These are phyloP conservation scores for Silene conica DNA, from an alignment of 148 eudicot genomes.

Conservation along the genomic window DNA sequence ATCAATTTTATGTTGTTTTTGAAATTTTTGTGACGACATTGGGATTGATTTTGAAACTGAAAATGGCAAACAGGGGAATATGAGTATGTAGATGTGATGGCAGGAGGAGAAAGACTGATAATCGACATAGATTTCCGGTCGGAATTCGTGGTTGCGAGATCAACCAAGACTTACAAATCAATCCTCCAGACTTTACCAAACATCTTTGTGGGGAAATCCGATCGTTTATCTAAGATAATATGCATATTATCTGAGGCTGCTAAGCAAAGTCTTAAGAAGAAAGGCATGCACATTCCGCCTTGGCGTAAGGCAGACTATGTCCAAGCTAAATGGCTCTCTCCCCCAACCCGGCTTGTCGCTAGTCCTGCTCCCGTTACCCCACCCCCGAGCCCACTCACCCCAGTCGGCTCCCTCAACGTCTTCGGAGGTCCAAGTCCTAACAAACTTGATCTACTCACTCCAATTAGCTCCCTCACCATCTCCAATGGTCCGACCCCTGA, in stretches of 20 bases:
- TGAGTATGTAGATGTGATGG: slow-evolving; percentile 72
- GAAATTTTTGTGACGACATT: not conserved
- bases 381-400: slow-evolving; percentile 24
- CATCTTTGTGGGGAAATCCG: slow-evolving; percentile 73
- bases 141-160: slow-evolving; percentile 80
- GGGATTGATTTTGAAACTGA: slow-evolving; percentile 11
- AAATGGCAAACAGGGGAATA: slow-evolving; percentile 58
- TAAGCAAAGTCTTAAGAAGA: slow-evolving; percentile 81
- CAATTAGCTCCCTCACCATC: not conserved
- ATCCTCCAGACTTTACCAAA: slow-evolving; percentile 64
- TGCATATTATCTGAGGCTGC: slow-evolving; percentile 69
- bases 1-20: too few species aligned
- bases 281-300: slow-evolving; percentile 89
- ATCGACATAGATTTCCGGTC: slow-evolving; percentile 85
- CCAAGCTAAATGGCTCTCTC: slow-evolving; percentile 79
- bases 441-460: not conserved
- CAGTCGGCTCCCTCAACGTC: not conserved
- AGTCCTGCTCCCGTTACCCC: not conserved
- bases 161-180: slow-evolving; percentile 67
- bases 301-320: slow-evolving; percentile 90
- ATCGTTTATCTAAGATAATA: slow-evolving; percentile 61
- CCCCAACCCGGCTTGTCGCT: slow-evolving; percentile 40
- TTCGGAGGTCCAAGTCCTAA: not conserved
- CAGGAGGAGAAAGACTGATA: slow-evolving; percentile 61
- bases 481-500: not conserved